Evolutionary conservation across 2,329 filamentous ascomycete genomes (phyloP).

Genomic region (Xylaria sp.): DNA sequence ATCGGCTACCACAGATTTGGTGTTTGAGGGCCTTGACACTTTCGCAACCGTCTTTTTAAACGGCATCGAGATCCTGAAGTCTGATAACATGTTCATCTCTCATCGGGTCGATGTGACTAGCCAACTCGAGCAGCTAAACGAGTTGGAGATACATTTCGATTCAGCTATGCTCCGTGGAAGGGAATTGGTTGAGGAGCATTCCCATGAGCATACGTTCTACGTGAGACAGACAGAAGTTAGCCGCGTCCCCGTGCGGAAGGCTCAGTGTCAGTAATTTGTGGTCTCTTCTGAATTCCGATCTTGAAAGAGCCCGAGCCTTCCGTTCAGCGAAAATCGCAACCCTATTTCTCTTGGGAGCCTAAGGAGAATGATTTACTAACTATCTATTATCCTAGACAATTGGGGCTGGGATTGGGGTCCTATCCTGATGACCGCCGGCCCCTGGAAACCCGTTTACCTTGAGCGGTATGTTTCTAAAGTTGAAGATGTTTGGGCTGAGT

Average conservation of each 20-base stretch:
- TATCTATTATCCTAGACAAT: conserved; percentile 26
- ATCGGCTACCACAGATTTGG: conserved; percentile 57
- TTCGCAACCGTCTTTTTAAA: conserved; percentile 70
- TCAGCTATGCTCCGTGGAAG: conserved; percentile 64
- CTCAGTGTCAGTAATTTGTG: conserved; percentile 59
- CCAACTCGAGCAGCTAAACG: conserved; percentile 56
- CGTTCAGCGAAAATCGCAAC: neutral
- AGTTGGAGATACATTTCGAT: conserved; percentile 67
- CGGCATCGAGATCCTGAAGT: conserved; percentile 61
- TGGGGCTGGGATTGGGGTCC: conserved; percentile 81
- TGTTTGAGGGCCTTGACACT: conserved; percentile 73
- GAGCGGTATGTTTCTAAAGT: conserved; percentile 71
- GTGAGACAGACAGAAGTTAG: conserved; percentile 61
- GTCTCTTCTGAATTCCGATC: neutral
- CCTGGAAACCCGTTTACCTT: conserved; percentile 74
- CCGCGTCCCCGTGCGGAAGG: conserved; percentile 68
- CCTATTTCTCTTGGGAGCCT: neutral
- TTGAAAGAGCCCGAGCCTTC: neutral
- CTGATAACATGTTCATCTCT: conserved; percentile 73
- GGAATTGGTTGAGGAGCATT: conserved; percentile 62
- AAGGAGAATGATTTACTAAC: neutral
- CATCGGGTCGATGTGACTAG: conserved; percentile 65
- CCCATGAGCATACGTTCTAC: conserved; percentile 65
- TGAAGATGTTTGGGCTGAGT: conserved; percentile 65
- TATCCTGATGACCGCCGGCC: conserved; percentile 69